Conservation (phyloP, 176 grass and related monocot species). For the Coix lacrymajobi region DNA sequence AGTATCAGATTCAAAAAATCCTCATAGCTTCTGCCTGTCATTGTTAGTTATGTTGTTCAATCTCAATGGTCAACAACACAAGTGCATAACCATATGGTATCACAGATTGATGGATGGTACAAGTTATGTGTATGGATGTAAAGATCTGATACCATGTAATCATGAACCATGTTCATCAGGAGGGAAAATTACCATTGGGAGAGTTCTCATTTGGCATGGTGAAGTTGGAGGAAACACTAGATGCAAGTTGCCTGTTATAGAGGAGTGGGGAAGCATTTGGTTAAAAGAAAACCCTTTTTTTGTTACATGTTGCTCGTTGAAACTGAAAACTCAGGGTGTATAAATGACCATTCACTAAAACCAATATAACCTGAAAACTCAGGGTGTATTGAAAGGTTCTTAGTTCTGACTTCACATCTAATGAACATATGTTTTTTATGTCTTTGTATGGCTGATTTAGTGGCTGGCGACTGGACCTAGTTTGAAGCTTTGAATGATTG, state of each 20-base stretch:
- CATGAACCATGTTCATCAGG: background rate
- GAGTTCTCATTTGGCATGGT: background rate
- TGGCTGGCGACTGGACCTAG: background rate
- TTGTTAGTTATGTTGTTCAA: background rate
- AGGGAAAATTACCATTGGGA: background rate
- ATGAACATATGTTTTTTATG: background rate
- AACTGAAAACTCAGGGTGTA: background rate
- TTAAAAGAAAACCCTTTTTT: background rate
- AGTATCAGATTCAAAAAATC: background rate
- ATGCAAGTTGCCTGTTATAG: no score
- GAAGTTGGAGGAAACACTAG: background rate
- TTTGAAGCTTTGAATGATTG: background rate
- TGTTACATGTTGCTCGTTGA: background rate
- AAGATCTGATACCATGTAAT: background rate
- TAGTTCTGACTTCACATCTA: background rate
- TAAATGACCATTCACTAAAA: background rate
- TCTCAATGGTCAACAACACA: no score
- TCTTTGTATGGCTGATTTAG: background rate
- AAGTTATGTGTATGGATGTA: background rate
- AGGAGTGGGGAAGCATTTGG: background rate
- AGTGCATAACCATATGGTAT: no score
- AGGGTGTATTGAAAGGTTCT: no score
- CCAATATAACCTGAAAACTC: background rate
- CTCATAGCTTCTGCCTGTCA: background rate
- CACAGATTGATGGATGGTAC: background rate